Base-by-base conservation (phyloP, 2,329 filamentous ascomycete genomes). In the Ophiostoma quercus region DNA sequence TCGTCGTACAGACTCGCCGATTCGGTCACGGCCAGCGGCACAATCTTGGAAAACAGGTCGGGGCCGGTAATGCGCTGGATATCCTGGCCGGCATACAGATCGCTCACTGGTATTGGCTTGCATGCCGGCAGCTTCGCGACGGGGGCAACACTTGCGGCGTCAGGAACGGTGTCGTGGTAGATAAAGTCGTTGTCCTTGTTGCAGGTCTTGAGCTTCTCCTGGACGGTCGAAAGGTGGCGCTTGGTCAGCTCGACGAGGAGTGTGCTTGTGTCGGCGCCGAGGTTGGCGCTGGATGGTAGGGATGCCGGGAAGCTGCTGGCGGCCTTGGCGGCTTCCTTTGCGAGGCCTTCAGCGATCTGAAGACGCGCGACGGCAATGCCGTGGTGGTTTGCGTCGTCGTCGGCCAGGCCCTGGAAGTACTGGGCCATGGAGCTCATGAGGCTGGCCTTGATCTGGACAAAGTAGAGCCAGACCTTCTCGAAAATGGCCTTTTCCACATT, bases 181-280 rank as follows among this genome's bases (percentile, higher is more conserved):
- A 99, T 97, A 79, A 95, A 98, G 77, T 99, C 95, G 74, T 99
- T 99, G 79, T 99, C 95, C 76, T 96, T 97, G 74, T 86, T 84
- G 67, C 94, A 84, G 72, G 92, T 89, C 22, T 83, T 83, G 29
- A 97, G 82, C 77, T 91, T 94, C 72, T 94, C 91, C 77, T 96
- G 91, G 2, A 97, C 90, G 41, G 88, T 90, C 0, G 90, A 84
- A 37, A 91, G 80, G 75, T 98, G 94, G 72, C 93, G 87, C 78
- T 92, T 96, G 19, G 92, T 89, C 73, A 96, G 86, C 43, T 96
- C 93, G n/a, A 87, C 82, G 47, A 99, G 80, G 68, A 88, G 84
- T 0, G 84, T 76, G 0, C 92, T 91, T 2, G 92, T 91, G 72
- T 99, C 95, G 0, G 91, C 87, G 47, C 87, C 88, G 41, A 99